Percentiles rank a stretch among this genome's conserved stretches.
phyloP scores from a whole-genome alignment of 2,329 filamentous ascomycete genomes.

The Talaromyces piceae region DNA sequence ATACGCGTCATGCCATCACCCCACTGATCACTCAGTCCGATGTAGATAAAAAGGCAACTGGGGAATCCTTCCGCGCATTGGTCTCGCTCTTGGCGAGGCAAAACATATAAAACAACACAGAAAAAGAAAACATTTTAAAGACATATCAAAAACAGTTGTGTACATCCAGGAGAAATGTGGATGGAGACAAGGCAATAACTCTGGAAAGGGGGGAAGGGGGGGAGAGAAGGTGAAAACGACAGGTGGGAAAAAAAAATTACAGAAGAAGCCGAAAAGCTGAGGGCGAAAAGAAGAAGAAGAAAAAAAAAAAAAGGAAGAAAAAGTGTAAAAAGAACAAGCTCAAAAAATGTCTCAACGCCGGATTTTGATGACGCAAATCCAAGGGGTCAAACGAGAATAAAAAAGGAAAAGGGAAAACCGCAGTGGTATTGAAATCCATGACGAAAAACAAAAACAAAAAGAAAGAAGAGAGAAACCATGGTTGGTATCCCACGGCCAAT shows the following conservation, averaged over 20 bases:
- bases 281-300: slow-evolving; percentile 18
- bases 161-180: background rate
- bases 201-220: too few species aligned
- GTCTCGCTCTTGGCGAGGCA: background rate
- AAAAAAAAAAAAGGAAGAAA: too few species aligned
- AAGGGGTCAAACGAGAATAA: slow-evolving; percentile 12
- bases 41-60: background rate
- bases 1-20: background rate
- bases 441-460: slow-evolving; percentile 16
- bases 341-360: slow-evolving; percentile 29
- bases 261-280: slow-evolving; percentile 16
- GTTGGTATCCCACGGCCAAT: slow-evolving; percentile 15
- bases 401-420: slow-evolving; percentile 6
- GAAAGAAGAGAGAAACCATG: too few species aligned
- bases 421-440: slow-evolving; percentile 11
- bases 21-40: background rate
- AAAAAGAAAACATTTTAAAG: background rate
- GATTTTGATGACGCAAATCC: slow-evolving; percentile 24
- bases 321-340: slow-evolving; percentile 22
- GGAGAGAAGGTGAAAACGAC: background rate
- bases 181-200: background rate
- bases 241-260: slow-evolving; percentile 13
- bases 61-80: background rate
- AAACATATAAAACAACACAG: background rate
- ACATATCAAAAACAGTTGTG: background rate